These are phyloP conservation scores for Saturnispora sanitii DNA, from an alignment of 805 yeast genomes.

Conservation along the genomic window DNA sequence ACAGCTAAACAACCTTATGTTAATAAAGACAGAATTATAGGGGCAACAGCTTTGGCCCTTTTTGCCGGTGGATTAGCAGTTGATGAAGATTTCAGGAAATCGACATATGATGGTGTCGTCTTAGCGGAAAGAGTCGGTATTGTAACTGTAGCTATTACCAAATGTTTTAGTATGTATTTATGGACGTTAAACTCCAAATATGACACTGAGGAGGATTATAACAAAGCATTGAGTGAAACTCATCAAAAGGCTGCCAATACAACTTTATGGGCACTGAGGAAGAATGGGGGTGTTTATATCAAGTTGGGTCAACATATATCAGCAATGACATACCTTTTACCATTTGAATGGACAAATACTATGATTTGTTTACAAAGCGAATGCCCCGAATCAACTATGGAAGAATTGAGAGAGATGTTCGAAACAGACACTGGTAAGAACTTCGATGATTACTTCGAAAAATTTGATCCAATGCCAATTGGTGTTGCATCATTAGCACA, in stretches of 20 bases:
- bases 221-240: constrained; percentile 47
- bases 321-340: constrained; percentile 85
- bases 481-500: constrained; percentile 97
- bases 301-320: constrained; percentile 91
- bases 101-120: constrained; percentile 27
- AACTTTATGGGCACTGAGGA: constrained; percentile 68
- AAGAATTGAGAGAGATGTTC: constrained; percentile 62
- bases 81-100: constrained; percentile 29
- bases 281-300: constrained; percentile 87
- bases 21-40: not conserved
- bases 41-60: constrained; percentile 10
- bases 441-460: constrained; percentile 54
- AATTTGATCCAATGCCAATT: constrained; percentile 64
- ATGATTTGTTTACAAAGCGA: constrained; percentile 88
- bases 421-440: constrained; percentile 50
- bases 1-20: not conserved
- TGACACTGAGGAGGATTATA: constrained; percentile 39
- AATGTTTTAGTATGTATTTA: constrained; percentile 67
- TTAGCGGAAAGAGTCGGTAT: constrained; percentile 46
- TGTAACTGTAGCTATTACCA: constrained; percentile 56
- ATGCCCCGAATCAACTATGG: constrained; percentile 73
- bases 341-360: constrained; percentile 89
- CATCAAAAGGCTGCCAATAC: constrained; percentile 71
- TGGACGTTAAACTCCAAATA: constrained; percentile 34
- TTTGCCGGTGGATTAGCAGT: constrained; percentile 18